Conservation (phyloP, 148 eudicot species). For the Fagopyrum esculentum region DNA sequence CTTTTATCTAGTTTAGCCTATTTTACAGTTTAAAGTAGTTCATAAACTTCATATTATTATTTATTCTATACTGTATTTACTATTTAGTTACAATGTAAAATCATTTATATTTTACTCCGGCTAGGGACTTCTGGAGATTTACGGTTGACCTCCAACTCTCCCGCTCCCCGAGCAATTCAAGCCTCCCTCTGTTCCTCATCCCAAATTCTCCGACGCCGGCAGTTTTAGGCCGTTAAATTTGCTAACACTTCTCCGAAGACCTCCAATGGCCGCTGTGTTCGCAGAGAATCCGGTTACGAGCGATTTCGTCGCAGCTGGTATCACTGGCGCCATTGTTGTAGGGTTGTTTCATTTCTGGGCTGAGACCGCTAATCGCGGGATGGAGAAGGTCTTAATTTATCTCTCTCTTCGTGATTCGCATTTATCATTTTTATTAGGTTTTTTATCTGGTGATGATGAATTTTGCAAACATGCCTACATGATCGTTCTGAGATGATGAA, state of each 20-base stretch:
- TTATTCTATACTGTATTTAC: too few relatives aligned
- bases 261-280: conserved; percentile 22
- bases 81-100: too few relatives aligned
- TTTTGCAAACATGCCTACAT: too few relatives aligned
- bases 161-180: background rate
- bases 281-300: conserved; percentile 24
- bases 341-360: conserved; percentile 42
- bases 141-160: conserved; percentile 8
- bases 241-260: conserved; percentile 6
- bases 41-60: too few relatives aligned
- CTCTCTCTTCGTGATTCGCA: background rate
- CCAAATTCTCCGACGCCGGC: conserved; percentile 6
- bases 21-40: too few relatives aligned
- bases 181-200: background rate
- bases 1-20: too few relatives aligned
- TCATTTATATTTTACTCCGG: too few relatives aligned
- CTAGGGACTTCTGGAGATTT: background rate
- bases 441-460: background rate
- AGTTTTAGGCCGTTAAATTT: conserved; percentile 1
- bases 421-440: background rate
- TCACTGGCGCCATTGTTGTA: conserved; percentile 36
- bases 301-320: conserved; percentile 39
- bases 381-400: conserved; percentile 32
- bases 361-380: conserved; percentile 41
- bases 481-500: too few relatives aligned